phyloP scores from a whole-genome alignment of 2,329 filamentous ascomycete species.

The Chaetomium sp. region DNA sequence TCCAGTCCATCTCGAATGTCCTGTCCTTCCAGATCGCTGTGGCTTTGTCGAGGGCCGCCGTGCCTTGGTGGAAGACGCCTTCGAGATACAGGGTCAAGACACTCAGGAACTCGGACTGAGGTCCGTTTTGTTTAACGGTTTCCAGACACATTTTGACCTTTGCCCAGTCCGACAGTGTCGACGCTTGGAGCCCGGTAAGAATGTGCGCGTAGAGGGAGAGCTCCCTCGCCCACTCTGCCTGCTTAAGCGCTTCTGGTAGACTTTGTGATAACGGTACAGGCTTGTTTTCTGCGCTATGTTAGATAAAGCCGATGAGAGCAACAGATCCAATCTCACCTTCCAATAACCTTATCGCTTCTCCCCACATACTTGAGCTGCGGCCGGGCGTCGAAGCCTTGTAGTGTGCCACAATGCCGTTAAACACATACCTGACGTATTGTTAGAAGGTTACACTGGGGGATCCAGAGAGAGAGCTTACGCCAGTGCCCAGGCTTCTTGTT shows the following conservation, averaged over 20 bases:
- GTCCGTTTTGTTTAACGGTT: slow-evolving; percentile 51
- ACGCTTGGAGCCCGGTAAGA: slow-evolving; percentile 70
- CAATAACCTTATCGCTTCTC: slow-evolving; percentile 43
- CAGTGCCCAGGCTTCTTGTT: slow-evolving; percentile 58
- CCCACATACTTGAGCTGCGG: slow-evolving; percentile 46
- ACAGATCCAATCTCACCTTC: slow-evolving; percentile 35
- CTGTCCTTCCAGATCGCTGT: slow-evolving; percentile 65
- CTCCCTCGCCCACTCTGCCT: slow-evolving; percentile 65
- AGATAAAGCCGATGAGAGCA: background rate
- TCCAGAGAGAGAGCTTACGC: slow-evolving; percentile 47
- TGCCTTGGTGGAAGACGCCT: slow-evolving; percentile 76
- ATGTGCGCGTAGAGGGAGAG: slow-evolving; percentile 70
- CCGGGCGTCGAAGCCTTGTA: slow-evolving; percentile 44
- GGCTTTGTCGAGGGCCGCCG: slow-evolving; percentile 70
- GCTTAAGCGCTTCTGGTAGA: slow-evolving; percentile 58
- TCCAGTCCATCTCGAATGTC: slow-evolving; percentile 56
- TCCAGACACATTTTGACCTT: slow-evolving; percentile 61
- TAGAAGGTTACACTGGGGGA: slow-evolving; percentile 13
- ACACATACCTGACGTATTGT: slow-evolving; percentile 50
- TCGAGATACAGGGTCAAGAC: slow-evolving; percentile 70
- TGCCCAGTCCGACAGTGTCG: slow-evolving; percentile 70
- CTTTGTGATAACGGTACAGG: slow-evolving; percentile 46
- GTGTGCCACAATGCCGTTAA: slow-evolving; percentile 54
- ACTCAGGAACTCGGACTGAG: slow-evolving; percentile 47
- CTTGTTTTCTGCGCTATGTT: slow-evolving; percentile 29